Base-by-base conservation (phyloP, 768 basidiomycete species). In the Termitomyces sp. region DNA sequence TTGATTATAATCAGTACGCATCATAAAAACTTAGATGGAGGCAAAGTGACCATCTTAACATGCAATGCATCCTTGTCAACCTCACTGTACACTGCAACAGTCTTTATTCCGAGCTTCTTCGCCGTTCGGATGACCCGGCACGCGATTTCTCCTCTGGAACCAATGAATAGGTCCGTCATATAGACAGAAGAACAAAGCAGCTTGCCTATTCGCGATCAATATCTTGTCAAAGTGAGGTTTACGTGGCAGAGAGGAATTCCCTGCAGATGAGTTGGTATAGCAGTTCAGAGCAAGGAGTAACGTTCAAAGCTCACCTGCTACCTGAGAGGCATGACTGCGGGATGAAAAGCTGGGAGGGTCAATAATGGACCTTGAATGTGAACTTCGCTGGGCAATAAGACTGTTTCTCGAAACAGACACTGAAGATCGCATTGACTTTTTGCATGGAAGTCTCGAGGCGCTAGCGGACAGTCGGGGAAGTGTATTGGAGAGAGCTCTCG, bases 91-190 rank as follows among this genome's bases (percentile, higher is more conserved):
- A 98, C 90, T 0, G 94, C 94, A 16, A 97, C 94, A 0, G 92
- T 94, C 78, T 82, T 87, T 68, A 97, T 88, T 0, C 95, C 94
- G 4, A 97, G 76, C 67, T 88, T 90, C 70, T 79, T 85, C 2
- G 92, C 92, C 0, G 94, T 96, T 26, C 90, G 86, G 55, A 96
- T 96, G 44, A 98, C 92, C 20, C 94, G 87, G 70, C 95, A 97
- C 5, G 94, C 94, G 61, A 98, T 98, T 72, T 98, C 94, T 47
- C 94, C 94, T 70, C 94, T 96, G 60, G 14, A 36, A 12, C 29
- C 1, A 8, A 37, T 50, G 63, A 46, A 24, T 18, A 26, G 3
- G 10, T 24, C 42, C 68, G 60, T 1, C 58, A 66, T 2, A 77
- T 68, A 20, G 59, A 64, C n/a, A 76, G 75, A 32, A 69, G 62